Base-by-base conservation (phyloP, 331 rosid species). In the Stylosanthes scabra region DNA sequence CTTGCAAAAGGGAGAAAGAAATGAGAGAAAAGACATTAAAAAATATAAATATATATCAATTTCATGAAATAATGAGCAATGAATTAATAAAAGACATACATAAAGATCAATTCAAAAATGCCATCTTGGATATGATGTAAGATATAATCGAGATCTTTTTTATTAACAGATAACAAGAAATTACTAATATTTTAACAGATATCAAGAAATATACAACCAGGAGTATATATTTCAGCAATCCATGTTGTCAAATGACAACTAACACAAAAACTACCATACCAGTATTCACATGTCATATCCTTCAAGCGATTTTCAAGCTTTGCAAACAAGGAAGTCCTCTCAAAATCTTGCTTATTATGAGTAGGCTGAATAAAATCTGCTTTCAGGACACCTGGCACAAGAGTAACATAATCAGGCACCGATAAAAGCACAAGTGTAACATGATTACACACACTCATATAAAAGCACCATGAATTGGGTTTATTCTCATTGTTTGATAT, bases 311-410 rank as follows among this genome's bases (percentile, higher is more conserved):
- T 39, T 85, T 85, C 94, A 80, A 93, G 96, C 86, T 89, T 93
- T 81, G 83, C 93, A 76, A 89, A 93, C 60, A 91, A 77, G 37
- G 93, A 80, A 72, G 91, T 88, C 84, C 85, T 91, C 88, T 91
- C 97, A 70, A 93, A 93, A 78, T 91, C 98, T 82, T 93, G 98
- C 75, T 93, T 93, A 77, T 89, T 88, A 75, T 93, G 98, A 59
- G 91, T 84, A 2, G 98, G 98, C 82, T 91, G 83, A 57, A 91
- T 37, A 79, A 77, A 84, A 81, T 91, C 86, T 49, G 98, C 97
- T 81, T 74, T 89, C 67, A 91, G 66, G 72, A 93, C 50, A 58
- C 98, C 98, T 93, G 78, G 31, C 58, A 70, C 47, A 63, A 60
- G 66, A 59, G n/a, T 15, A 50, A 77, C 25, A 16, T 16, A 56